Base-by-base conservation (phyloP, 495 filamentous ascomycete genomes). In the Pyrenula aspistea region DNA sequence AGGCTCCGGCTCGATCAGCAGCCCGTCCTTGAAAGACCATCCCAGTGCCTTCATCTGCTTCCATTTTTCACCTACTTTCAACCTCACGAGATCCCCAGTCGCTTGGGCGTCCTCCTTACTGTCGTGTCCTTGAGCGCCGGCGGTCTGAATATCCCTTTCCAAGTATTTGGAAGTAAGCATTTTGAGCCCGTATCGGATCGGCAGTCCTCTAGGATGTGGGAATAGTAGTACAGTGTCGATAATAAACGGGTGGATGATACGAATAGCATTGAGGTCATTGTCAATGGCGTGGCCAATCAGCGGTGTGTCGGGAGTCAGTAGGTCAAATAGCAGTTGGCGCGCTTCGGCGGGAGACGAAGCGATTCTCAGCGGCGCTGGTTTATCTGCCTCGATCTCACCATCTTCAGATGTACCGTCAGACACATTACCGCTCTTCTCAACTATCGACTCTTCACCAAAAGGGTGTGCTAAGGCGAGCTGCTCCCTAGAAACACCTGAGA, bases 211-310 rank as follows among this genome's bases (percentile, higher is more conserved):
- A 20, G 71, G 79, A 61, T 93, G 87, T 0, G 91, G 91, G 65
- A 80, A 98, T 0, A 96, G 79, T 0, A 96, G 70, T 22, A 87
- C 80, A 1, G 91, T 95, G 69, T 99, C 93, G 61, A 97, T 78
- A 51, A 96, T 77, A 1, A 78, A 84, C 0, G 84, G 86, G 62
- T 98, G 93, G 51, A 94, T 83, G 49, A 98, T 76, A 12, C 93
- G 83, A 51, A 83, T 72, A 12, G 83, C 79, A 65, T 93, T 93
- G 22, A 98, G 77, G 64, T 98, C 93, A 65, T 98, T 98, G 63
- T 97, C 93, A 10, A 97, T 82, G 3, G 88, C 91, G 68, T 98
- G 93, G 21, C 93, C 93, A 49, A 97, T 86, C 2, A 98, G 69
- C 0, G 89, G 89, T 0, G 91, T 96, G 0, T 76, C 68, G 0